A percentile compares a stretch with the other conserved stretches of the same genome.
Evolutionary conservation across 768 basidiomycete species (phyloP).

Genomic region (Lactifluus pinguis): DNA sequence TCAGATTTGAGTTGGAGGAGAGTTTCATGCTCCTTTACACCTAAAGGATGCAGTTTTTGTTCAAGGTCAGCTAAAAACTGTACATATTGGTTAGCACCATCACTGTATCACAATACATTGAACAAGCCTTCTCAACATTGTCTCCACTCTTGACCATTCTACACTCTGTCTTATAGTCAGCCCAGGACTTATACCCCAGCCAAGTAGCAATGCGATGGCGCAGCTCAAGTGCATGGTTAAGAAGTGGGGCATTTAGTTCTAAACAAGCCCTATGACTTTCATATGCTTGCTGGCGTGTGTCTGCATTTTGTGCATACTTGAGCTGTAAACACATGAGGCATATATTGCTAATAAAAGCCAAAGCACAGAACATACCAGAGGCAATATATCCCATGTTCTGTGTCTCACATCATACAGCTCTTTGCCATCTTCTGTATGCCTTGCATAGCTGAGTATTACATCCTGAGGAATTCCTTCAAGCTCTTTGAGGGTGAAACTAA

Average conservation of each 20-base stretch:
- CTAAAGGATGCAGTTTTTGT: conserved; percentile 63
- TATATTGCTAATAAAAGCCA: not conserved
- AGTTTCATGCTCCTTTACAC: conserved; percentile 50
- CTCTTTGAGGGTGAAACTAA: conserved; percentile 62
- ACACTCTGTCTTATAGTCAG: conserved; percentile 74
- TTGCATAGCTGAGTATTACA: conserved; percentile 71
- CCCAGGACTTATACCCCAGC: conserved; percentile 71
- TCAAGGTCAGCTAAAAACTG: conserved; percentile 77
- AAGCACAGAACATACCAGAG: conserved; percentile 40
- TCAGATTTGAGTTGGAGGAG: conserved; percentile 69
- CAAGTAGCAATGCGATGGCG: conserved; percentile 61
- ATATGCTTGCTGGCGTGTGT: conserved; percentile 56
- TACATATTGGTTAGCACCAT: not conserved
- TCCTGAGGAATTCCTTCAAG: conserved; percentile 74
- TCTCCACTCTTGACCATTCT: conserved; percentile 76
- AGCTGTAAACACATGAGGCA: conserved; percentile 35
- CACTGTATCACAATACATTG: not conserved
- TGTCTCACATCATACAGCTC: conserved; percentile 66
- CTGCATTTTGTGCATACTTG: conserved; percentile 66
- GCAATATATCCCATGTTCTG: conserved; percentile 78
- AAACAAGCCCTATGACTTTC: conserved; percentile 65
- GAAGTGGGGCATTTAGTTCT: conserved; percentile 57
- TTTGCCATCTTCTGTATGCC: conserved; percentile 47
- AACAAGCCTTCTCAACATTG: conserved; percentile 45
- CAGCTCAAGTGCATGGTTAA: conserved; percentile 57